A percentile compares a stretch with the other conserved stretches of the same genome.
Conservation (phyloP, 75 land plant genomes). For the Cryptomeria japonica region DNA sequence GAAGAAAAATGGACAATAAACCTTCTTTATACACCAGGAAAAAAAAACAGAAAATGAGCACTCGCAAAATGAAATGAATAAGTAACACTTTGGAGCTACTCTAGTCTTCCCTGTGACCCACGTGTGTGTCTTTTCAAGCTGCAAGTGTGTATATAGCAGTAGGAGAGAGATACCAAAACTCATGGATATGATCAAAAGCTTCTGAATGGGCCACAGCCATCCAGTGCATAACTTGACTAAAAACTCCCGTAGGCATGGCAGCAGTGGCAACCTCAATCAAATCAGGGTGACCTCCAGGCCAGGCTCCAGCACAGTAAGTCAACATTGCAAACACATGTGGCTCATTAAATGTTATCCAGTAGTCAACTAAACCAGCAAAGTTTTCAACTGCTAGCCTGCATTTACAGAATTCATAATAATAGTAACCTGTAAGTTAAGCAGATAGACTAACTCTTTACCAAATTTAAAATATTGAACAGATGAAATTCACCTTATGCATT, state of each 20-base stretch:
- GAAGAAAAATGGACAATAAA: neutral
- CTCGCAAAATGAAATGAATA: neutral
- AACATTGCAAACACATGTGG: constrained; percentile 97
- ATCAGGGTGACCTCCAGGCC: constrained; percentile 99
- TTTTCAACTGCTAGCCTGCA: constrained; percentile 88
- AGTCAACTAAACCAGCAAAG: constrained; percentile 81
- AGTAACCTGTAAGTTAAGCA: neutral
- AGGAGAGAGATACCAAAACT: constrained; percentile 46
- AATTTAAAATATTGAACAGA: neutral
- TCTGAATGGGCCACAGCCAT: constrained; percentile 85
- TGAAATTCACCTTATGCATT: neutral
- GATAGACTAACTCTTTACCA: neutral
- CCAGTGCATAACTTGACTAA: constrained; percentile 76
- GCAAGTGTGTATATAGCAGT: neutral
- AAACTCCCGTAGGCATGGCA: constrained; percentile 84
- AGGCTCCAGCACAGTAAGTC: constrained; percentile 97
- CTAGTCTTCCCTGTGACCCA: neutral
- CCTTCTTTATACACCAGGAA: constrained; percentile 4
- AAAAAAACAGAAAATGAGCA: neutral
- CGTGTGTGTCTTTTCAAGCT: neutral
- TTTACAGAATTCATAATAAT: neutral
- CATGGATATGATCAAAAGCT: constrained; percentile 95
- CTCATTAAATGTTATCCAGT: constrained; percentile 97
- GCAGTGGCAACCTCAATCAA: constrained; percentile 92
- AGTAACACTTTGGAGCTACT: neutral